These are phyloP conservation scores for Verticillium albo-atrum DNA, from an alignment of 2,329 filamentous ascomycete species.

Conservation along the genomic window DNA sequence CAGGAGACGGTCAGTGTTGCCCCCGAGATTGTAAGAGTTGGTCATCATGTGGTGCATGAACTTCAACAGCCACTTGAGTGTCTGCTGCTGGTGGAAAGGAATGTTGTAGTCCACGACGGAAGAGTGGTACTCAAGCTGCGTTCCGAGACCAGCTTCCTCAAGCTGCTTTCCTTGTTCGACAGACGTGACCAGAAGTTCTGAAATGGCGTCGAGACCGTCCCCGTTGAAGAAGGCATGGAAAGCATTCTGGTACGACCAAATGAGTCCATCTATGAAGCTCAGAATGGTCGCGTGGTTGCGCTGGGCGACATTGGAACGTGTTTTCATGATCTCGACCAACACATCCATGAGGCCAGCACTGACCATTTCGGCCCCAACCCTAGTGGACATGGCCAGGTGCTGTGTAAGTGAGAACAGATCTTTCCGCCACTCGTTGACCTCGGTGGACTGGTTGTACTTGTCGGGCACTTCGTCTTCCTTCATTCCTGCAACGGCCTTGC, in stretches of 20 bases:
- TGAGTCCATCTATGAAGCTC: constrained; percentile 81
- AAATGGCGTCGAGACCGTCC: constrained; percentile 83
- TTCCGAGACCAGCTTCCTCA: constrained; percentile 66
- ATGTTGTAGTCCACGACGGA: constrained; percentile 89
- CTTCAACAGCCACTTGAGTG: constrained; percentile 88
- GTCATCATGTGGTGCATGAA: constrained; percentile 95
- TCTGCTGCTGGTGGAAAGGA: constrained; percentile 89
- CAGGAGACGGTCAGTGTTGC: constrained; percentile 83
- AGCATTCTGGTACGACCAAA: constrained; percentile 80
- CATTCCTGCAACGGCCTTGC: constrained; percentile 85
- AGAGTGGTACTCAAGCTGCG: constrained; percentile 65
- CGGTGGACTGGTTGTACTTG: constrained; percentile 55
- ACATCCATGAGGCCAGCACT: constrained; percentile 86
- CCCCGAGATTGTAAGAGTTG: constrained; percentile 63
- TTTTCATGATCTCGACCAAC: constrained; percentile 79
- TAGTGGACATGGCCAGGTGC: constrained; percentile 68
- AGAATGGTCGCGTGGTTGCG: constrained; percentile 80
- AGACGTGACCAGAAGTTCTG: constrained; percentile 78
- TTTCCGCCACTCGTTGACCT: constrained; percentile 83
- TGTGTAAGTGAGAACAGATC: constrained; percentile 84
- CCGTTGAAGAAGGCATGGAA: constrained; percentile 78
- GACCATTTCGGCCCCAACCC: constrained; percentile 79
- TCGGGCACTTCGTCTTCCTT: constrained; percentile 50
- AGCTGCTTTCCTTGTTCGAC: constrained; percentile 65
- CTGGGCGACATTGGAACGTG: constrained; percentile 77